Evolutionary conservation across 176 grass and related monocot genomes (phyloP).

Genomic region (Triticum urartu): DNA sequence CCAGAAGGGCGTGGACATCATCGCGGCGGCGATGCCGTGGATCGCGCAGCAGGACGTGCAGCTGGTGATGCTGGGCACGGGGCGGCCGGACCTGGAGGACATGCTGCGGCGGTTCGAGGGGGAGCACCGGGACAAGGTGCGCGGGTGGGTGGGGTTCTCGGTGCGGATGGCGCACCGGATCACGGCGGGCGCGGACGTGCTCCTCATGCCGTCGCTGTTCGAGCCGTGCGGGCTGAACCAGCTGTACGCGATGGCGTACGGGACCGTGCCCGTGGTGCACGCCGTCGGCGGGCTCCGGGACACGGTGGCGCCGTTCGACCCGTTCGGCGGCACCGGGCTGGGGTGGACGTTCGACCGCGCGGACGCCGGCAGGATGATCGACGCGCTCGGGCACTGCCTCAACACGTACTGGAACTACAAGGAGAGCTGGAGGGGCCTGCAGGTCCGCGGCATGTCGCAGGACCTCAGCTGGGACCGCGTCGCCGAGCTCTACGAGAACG

Average conservation of each 20-base stretch:
- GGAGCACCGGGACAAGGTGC: conserved; percentile 61
- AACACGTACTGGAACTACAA: conserved; percentile 79
- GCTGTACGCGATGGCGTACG: conserved; percentile 90
- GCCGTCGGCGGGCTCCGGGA: conserved; percentile 84
- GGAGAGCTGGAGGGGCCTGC: conserved; percentile 74
- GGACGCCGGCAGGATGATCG: conserved; percentile 57
- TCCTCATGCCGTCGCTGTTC: conserved; percentile 91
- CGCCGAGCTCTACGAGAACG: conserved; percentile 78
- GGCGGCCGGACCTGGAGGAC: conserved; percentile 73
- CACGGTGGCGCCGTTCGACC: conserved; percentile 77
- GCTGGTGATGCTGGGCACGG: conserved; percentile 78
- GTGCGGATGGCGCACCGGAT: conserved; percentile 80
- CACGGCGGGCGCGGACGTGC: conserved; percentile 64
- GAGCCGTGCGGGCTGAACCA: conserved; percentile 98
- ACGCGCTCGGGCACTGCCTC: conserved; percentile 71
- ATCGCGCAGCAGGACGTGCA: conserved; percentile 80
- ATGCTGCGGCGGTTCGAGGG: conserved; percentile 55
- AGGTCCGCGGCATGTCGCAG: conserved; percentile 73
- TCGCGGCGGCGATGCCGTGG: conserved; percentile 87
- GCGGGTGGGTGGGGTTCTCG: conserved; percentile 82
- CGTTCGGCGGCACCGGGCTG: conserved; percentile 49
- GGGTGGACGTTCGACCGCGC: conserved; percentile 88
- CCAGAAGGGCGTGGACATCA: conserved; percentile 94
- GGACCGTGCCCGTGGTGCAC: conserved; percentile 89
- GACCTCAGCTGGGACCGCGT: conserved; percentile 92